Percentiles rank a stretch among this genome's conserved stretches.
Evolutionary conservation across 192 early-diverging fungal species (phyloP).

Genomic region (Podila horticola): DNA sequence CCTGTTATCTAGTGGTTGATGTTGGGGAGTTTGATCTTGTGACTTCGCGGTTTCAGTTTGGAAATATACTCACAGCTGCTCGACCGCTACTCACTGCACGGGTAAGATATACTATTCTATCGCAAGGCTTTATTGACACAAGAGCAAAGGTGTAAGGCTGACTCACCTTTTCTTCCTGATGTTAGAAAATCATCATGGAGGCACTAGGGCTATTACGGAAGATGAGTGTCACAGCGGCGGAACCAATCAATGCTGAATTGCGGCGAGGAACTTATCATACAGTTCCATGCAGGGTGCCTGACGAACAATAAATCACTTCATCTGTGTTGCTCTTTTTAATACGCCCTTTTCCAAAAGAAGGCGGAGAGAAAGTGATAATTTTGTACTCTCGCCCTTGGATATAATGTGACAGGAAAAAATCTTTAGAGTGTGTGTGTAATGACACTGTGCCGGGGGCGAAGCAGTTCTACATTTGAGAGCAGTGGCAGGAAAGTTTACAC

Average conservation of each 20-base stretch:
- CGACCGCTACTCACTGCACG: conserved; percentile 12
- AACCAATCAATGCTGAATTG: conserved; percentile 6
- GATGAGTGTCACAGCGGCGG: conserved; percentile 3
- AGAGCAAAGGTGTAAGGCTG: not conserved
- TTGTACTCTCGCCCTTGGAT: no score
- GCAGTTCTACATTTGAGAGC: no score
- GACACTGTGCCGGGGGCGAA: no score
- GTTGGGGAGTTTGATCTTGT: conserved; percentile 11
- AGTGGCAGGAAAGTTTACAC: no score
- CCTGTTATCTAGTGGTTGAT: no score
- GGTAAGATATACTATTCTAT: not conserved
- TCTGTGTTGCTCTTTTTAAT: no score
- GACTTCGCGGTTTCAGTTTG: conserved; percentile 13
- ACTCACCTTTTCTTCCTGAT: conserved; percentile 6
- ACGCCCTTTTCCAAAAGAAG: no score
- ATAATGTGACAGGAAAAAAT: no score
- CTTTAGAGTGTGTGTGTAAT: no score
- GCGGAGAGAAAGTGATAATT: no score
- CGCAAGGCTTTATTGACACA: not conserved
- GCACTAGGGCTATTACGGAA: not conserved
- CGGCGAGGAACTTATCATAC: conserved; percentile 14
- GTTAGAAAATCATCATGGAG: conserved; percentile 12
- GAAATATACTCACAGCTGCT: conserved; percentile 13
- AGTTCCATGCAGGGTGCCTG: conserved; percentile 10
- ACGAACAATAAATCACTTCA: not conserved